Percentiles rank a stretch among this genome's conserved stretches.
These are phyloP conservation scores for Hymenoscyphus linearis DNA, from an alignment of 2,329 filamentous ascomycete species.

Conservation along the genomic window DNA sequence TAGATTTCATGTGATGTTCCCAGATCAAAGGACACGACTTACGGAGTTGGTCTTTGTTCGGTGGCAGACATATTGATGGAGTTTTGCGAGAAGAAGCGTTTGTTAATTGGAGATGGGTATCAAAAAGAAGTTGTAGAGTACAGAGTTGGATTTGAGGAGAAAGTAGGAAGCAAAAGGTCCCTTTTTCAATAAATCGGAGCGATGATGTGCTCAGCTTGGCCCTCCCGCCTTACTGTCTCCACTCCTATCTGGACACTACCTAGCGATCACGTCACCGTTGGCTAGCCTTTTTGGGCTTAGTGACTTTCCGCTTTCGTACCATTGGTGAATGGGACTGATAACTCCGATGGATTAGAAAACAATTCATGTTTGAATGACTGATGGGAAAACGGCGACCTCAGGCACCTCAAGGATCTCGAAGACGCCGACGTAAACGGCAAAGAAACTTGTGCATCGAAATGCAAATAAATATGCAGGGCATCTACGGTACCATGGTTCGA, in stretches of 20 bases:
- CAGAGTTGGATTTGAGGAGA: not conserved
- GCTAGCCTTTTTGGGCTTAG: not conserved
- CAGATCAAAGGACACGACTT: constrained; percentile 7
- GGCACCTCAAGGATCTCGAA: not conserved
- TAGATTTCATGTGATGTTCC: not conserved
- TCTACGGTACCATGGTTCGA: not conserved
- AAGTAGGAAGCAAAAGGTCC: not conserved
- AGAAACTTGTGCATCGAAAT: not conserved
- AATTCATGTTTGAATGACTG: not conserved
- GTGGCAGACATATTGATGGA: not conserved
- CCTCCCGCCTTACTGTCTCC: not conserved
- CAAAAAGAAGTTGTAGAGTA: not conserved
- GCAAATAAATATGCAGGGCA: not conserved
- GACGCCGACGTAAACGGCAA: not conserved
- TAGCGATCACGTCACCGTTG: not conserved
- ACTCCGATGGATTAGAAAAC: not conserved
- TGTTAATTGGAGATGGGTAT: not conserved
- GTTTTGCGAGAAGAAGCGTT: not conserved
- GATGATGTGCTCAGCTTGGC: not conserved
- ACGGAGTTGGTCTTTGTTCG: constrained; percentile 15
- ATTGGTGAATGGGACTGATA: not conserved
- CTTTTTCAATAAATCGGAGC: not conserved
- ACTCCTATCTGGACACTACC: not conserved
- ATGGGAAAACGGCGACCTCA: not conserved
- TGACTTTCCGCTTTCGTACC: not conserved